Evolutionary conservation across 352 stramenopile species (phyloP), one percentile per base, ranked within the genome.

Genomic region (Phytophthora meadii): DNA sequence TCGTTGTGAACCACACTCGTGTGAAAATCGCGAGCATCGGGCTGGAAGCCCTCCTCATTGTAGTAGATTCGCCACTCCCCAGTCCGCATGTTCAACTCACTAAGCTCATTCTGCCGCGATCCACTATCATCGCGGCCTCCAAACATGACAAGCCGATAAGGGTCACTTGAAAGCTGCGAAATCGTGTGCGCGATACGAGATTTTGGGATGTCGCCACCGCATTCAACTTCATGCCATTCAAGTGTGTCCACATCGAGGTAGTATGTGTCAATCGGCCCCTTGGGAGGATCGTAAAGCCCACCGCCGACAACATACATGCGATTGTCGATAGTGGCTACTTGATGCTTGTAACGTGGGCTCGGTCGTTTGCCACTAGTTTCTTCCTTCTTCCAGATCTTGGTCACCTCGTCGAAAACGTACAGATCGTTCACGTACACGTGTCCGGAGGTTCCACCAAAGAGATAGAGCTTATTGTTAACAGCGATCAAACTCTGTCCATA

Each of bases 391-490:
- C 87, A 94, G 15, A 81, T 62, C 67, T 82, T 86, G 9, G 79
- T 89, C 25, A 77, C 60, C 61, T 94, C 82, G 54, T 94, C 78
- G 47, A 93, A 94, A 5, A 93, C 71, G 70, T 92, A 94, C 10
- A 94, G 54, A 62, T 94, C 87, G 64, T 93, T 94, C 22, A 94
- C 87, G 65, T 94, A 93, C 9, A 91, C 80, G 34, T 94, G 84
- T 10, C 86, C 84, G 1, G 84, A 93, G 0, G 86, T 94, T 44
- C 86, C 86, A 24, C 86, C 86, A 36, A 94, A 94, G 45, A 94
- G 76, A 51, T 93, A 93, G 12, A 94, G 68, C 64, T 92, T 93
- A 56, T 86, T 81, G 74, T 89, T 78, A 54, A 92, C 91, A 5
- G 84, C 72, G 49, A 84, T 92, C 30, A 94, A 46, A 54, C 77